Evolutionary conservation across 2,329 filamentous ascomycete genomes (phyloP).

Genomic region (Aureobasidium subglaciale): DNA sequence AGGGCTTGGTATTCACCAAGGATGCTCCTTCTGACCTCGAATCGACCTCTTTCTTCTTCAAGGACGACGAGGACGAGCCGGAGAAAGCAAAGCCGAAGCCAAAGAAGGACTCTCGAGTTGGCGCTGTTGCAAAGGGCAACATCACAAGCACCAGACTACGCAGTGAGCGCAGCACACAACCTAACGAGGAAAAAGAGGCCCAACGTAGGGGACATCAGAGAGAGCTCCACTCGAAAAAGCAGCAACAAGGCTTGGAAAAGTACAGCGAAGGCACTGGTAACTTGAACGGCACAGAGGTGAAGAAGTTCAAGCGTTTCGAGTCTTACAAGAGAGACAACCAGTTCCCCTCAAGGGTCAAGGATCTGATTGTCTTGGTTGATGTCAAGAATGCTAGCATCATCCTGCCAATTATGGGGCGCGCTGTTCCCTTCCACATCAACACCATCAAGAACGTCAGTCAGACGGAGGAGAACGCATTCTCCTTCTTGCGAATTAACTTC

Average conservation of each 20-base stretch:
- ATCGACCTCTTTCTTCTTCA: conserved; percentile 96
- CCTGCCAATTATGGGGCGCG: conserved; percentile 92
- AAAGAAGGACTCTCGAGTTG: conserved; percentile 75
- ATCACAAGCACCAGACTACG: conserved; percentile 90
- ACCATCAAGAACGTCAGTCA: conserved; percentile 99
- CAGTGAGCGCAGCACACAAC: conserved; percentile 79
- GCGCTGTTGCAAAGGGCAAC: conserved; percentile 86
- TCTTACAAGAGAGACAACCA: conserved; percentile 98
- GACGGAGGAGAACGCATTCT: conserved; percentile 90
- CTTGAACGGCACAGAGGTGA: conserved; percentile 83
- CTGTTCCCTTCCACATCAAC: conserved; percentile 94
- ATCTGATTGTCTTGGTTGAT: conserved; percentile 85
- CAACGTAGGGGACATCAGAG: conserved; percentile 87
- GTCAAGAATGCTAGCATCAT: conserved; percentile 84
- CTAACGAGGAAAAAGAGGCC: conserved; percentile 83
- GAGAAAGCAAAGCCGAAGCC: conserved; percentile 79
- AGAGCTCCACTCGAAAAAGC: conserved; percentile 79
- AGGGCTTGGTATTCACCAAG: conserved; percentile 84
- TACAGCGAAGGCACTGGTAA: conserved; percentile 81
- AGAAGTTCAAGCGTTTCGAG: conserved; percentile 98
- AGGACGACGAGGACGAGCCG: conserved; percentile 76
- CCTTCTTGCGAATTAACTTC: conserved; percentile 94
- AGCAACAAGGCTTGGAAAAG: conserved; percentile 74
- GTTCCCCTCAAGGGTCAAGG: conserved; percentile 72
- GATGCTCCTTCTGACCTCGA: conserved; percentile 88